Evolutionary conservation across 1,139 yeast genomes (phyloP), one percentile per base, ranked within the genome.

Genomic region (Taphrina communis): DNA sequence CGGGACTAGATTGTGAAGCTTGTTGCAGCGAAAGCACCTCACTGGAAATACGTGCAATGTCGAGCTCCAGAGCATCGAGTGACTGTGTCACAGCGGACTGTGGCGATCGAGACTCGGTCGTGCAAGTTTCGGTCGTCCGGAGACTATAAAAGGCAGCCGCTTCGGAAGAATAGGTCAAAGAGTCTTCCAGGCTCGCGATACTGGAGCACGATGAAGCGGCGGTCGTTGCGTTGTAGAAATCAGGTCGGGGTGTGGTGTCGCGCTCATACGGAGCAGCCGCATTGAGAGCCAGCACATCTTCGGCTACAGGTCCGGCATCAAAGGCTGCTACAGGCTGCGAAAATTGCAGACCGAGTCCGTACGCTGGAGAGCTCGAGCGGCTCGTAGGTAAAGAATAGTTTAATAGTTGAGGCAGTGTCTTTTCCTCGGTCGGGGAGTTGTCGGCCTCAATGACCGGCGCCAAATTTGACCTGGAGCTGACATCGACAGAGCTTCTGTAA

Each of bases 381-480:
- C 53, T 50, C n/a, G 12, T 8, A 8, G 53, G 53, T n/a, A 50
- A 50, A 21, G 53, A 50, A 25, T 17, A 50, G 53, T 50, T 50
- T 8, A 50, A 11, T n/a, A 25, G n/a, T 7, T 50, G 53, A 11
- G 53, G 36, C 31, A 50, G 11, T 11, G 53, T 50, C 53, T 50
- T 50, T 53, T 58, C 62, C 31, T 58, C 62, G 7, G 25, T n/a
- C 2, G 62, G 62, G 3, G 62, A 58, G 21, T 7, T 19, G 25
- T 36, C 62, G 9, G 53, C 7, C 14, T 58, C 62, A 14, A 58
- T 58, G 14, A 58, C 62, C 9, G 62, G 51, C 7, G 51, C 53
- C 39, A 58, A 48, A 25, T 44, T 58, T 1, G 58, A 53, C 8
- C 58, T 17, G 4, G 58, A 53, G 14, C 58, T 25, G 53, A 58